Conservation (phyloP, 768 basidiomycete species). For the Cyclocybe cylindracea region DNA sequence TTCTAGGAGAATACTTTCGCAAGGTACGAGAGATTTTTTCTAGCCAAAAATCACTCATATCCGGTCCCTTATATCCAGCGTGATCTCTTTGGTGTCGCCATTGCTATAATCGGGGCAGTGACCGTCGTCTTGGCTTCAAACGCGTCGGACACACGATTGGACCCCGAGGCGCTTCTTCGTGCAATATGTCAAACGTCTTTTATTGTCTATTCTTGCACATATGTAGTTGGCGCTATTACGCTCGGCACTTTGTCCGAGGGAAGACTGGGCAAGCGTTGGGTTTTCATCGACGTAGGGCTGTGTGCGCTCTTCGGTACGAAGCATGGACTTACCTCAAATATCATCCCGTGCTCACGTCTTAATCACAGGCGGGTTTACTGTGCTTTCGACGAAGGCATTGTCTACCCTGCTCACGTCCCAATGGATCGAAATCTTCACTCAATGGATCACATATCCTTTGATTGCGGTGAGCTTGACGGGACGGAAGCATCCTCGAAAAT, state of each 20-base stretch:
- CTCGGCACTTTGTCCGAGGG: slow-evolving; percentile 71
- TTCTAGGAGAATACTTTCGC: slow-evolving; percentile 82
- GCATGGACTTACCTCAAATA: not conserved
- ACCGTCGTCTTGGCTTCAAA: slow-evolving; percentile 89
- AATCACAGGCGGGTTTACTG: slow-evolving; percentile 83
- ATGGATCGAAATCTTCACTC: slow-evolving; percentile 74
- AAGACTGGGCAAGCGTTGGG: slow-evolving; percentile 59
- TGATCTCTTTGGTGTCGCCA: slow-evolving; percentile 74
- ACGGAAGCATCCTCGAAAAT: not conserved
- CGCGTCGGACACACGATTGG: slow-evolving; percentile 67
- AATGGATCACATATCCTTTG: slow-evolving; percentile 84
- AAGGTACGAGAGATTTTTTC: slow-evolving; percentile 44
- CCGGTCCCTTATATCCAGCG: slow-evolving; percentile 43
- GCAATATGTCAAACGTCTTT: slow-evolving; percentile 78
- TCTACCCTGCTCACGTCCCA: slow-evolving; percentile 82
- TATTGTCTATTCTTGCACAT: slow-evolving; percentile 70
- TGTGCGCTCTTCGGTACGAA: slow-evolving; percentile 79
- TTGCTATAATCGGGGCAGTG: slow-evolving; percentile 86
- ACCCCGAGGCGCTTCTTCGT: slow-evolving; percentile 62
- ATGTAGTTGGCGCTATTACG: slow-evolving; percentile 53
- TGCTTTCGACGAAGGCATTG: slow-evolving; percentile 89
- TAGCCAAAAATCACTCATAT: not conserved
- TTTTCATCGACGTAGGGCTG: slow-evolving; percentile 85
- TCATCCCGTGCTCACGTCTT: not conserved
- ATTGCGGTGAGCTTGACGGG: slow-evolving; percentile 52